These are phyloP conservation scores for Cladorrhinum sp. DNA, from an alignment of 2,329 filamentous ascomycete species.

Conservation along the genomic window DNA sequence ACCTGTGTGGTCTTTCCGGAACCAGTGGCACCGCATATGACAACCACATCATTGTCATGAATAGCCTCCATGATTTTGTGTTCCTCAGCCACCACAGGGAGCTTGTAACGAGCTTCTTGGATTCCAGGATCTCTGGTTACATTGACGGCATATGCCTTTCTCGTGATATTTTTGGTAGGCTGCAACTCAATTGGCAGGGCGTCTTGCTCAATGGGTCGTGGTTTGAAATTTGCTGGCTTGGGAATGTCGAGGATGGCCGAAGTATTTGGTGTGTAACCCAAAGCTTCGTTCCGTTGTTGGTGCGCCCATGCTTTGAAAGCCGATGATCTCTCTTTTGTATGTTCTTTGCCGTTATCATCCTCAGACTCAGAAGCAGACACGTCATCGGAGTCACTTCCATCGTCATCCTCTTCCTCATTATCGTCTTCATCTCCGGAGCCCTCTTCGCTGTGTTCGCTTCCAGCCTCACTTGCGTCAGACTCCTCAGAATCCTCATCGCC, in stretches of 20 bases:
- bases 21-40: constrained; percentile 92
- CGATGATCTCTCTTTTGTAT: constrained; percentile 44
- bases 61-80: constrained; percentile 98
- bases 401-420: constrained; percentile 34
- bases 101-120: constrained; percentile 70
- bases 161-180: constrained; percentile 55
- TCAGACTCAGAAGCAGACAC: constrained; percentile 28
- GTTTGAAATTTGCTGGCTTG: constrained; percentile 60
- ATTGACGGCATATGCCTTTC: constrained; percentile 74
- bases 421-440: constrained; percentile 34
- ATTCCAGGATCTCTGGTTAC: constrained; percentile 70
- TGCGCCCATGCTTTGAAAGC: constrained; percentile 95
- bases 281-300: constrained; percentile 74
- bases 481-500: constrained; percentile 26
- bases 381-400: constrained; percentile 35
- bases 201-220: constrained; percentile 67
- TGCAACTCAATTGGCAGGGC: constrained; percentile 65
- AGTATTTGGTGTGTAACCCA: constrained; percentile 60
- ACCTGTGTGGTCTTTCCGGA: constrained; percentile 98
- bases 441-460: constrained; percentile 26
- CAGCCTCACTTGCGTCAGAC: constrained; percentile 29
- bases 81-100: constrained; percentile 92
- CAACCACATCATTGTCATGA: constrained; percentile 83
- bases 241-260: constrained; percentile 50
- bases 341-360: constrained; percentile 33